Percentiles rank a stretch among this genome's conserved stretches.
Conservation (phyloP, 805 yeast genomes). For the Saturnispora quitensis region DNA sequence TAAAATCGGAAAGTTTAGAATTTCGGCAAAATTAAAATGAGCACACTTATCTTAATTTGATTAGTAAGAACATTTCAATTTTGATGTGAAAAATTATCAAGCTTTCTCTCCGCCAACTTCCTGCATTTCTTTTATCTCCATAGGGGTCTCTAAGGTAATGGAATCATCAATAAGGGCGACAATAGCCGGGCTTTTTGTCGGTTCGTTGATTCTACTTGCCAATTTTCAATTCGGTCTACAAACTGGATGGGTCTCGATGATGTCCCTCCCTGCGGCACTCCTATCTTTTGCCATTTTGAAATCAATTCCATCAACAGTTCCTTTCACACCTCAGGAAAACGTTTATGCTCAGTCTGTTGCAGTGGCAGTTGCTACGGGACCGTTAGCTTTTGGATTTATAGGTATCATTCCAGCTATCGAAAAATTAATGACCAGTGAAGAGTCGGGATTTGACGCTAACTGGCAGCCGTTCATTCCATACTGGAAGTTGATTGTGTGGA, state of each 20-base stretch:
- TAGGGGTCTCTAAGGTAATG: constrained; percentile 14
- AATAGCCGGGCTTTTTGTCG: constrained; percentile 71
- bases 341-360: constrained; percentile 88
- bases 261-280: constrained; percentile 91
- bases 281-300: constrained; percentile 80
- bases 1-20: not conserved
- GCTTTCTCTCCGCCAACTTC: not conserved
- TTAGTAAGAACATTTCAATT: not conserved
- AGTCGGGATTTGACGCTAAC: constrained; percentile 50
- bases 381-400: constrained; percentile 87
- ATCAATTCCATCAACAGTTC: constrained; percentile 33
- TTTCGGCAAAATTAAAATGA: not conserved
- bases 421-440: constrained; percentile 70
- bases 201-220: constrained; percentile 76
- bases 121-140: not conserved
- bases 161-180: constrained; percentile 67
- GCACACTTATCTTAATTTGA: not conserved
- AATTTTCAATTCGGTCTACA: constrained; percentile 95
- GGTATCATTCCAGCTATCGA: constrained; percentile 96
- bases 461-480: constrained; percentile 29
- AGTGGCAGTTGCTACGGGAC: constrained; percentile 97
- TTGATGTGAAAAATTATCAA: not conserved
- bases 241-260: constrained; percentile 99
- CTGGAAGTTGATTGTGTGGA: constrained; percentile 66
- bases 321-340: constrained; percentile 84